Evolutionary conservation across 768 basidiomycete genomes (phyloP).

Genomic region (Termitomyces sp.): DNA sequence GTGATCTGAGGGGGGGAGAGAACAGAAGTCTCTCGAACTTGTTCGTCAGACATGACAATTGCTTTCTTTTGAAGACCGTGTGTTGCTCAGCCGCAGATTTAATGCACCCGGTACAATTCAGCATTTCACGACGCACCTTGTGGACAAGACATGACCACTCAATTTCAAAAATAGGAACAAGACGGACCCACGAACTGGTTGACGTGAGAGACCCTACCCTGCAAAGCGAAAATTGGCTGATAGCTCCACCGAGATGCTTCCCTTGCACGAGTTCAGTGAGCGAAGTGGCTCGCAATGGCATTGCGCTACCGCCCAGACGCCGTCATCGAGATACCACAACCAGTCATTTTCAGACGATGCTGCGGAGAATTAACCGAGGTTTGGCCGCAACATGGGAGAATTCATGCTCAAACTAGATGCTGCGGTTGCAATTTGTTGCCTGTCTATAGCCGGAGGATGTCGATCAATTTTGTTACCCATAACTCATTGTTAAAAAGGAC

Average conservation of each 20-base stretch:
- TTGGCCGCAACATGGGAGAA: background rate
- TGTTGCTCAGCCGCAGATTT: too few relatives aligned
- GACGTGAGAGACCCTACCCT: background rate
- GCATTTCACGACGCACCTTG: too few relatives aligned
- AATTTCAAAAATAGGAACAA: too few relatives aligned
- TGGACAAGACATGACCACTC: too few relatives aligned
- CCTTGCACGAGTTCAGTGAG: background rate
- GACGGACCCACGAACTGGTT: background rate
- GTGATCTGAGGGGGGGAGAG: too few relatives aligned
- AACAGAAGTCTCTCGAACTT: too few relatives aligned
- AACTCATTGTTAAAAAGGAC: background rate
- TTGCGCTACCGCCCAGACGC: too few relatives aligned
- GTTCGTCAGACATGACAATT: too few relatives aligned
- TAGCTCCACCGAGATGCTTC: background rate
- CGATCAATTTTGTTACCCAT: background rate
- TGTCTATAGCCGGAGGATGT: background rate
- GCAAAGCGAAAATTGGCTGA: background rate
- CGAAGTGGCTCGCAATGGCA: background rate
- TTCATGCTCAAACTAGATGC: background rate
- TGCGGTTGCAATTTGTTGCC: constrained; percentile 1
- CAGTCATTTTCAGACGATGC: background rate
- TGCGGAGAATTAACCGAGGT: background rate
- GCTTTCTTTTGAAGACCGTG: too few relatives aligned
- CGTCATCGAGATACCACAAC: background rate
- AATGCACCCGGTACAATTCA: too few relatives aligned